Base-by-base conservation (phyloP, 768 basidiomycete species). In the Infundibulicybe gibba region DNA sequence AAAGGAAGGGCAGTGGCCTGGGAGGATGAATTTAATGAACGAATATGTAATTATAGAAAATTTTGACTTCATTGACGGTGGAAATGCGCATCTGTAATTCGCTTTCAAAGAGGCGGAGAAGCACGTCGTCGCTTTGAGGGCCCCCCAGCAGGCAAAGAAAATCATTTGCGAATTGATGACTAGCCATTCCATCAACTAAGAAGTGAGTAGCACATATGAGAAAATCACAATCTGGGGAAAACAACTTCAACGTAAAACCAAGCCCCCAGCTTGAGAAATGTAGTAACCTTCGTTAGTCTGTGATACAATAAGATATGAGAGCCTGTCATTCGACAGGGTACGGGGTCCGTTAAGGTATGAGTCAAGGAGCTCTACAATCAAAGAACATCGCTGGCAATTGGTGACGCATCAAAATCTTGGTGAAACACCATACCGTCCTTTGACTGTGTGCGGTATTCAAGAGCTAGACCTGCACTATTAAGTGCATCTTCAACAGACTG, bases 161-260 rank as follows among this genome's bases (percentile, higher is more conserved):
- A 54, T 91, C 87, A 61, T 90, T 89, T 19, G 86, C 87, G 51
- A 85, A 87, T 49, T 79, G 74, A 63, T 92, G 89, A 14, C 91
- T 71, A 1, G 89, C 86, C 83, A 91, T 90, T 16, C 91, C 91
- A 59, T 94, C 91, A 16, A 88, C 90, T 40, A 92, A 62, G 62
- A 85, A 92, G 60, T 94, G 91, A 6, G 86, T 80, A 3, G 86
- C 83, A 53, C 83, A 84, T 41, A 94, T 75, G 51, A 89, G 67
- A 45, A 91, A 64, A 56, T 91, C 79, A 56, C 74, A 82, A 43
- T 76, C 25, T 45, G n/a, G n/a, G n/a, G n/a, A n/a, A n/a, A n/a
- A n/a, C n/a, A n/a, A n/a, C n/a, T n/a, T n/a, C n/a, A n/a, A n/a
- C n/a, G n/a, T n/a, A n/a, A n/a, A n/a, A n/a, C n/a, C n/a, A n/a